phyloP scores from a whole-genome alignment of 2,329 filamentous ascomycete genomes.

The Fusarium sororula region DNA sequence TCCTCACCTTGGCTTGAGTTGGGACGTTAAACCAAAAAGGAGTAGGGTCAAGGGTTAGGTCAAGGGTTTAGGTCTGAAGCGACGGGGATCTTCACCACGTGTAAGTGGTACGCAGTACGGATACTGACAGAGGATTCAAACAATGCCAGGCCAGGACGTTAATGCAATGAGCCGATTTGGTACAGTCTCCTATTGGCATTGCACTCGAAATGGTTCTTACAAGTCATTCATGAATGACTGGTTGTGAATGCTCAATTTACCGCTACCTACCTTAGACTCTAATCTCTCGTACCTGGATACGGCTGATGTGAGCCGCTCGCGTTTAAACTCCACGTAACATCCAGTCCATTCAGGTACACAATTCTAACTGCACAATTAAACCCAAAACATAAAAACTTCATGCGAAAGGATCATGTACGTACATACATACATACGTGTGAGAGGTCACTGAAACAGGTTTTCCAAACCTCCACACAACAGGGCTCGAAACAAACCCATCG shows the following conservation, averaged over 20 bases:
- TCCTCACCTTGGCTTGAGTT: constrained; percentile 21
- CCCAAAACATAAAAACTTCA: constrained; percentile 11
- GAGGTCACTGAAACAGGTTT: constrained; percentile 11
- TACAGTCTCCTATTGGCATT: not conserved
- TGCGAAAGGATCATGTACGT: not conserved
- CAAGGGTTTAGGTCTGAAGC: constrained; percentile 27
- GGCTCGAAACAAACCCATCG: constrained; percentile 24
- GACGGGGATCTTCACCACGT: constrained; percentile 27
- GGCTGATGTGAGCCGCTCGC: constrained; percentile 25
- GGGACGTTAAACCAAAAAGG: constrained; percentile 12
- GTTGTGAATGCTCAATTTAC: not conserved
- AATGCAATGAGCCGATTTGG: not conserved
- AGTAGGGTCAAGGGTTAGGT: constrained; percentile 31
- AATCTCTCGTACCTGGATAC: constrained; percentile 4
- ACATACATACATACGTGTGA: not conserved
- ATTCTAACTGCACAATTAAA: constrained; percentile 13
- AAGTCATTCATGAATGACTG: not conserved
- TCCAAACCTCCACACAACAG: constrained; percentile 8
- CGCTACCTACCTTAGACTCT: not conserved
- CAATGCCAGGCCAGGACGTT: not conserved
- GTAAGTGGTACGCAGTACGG: constrained; percentile 16
- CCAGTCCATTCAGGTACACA: not conserved
- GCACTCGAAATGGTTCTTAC: not conserved
- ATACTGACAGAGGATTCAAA: not conserved
- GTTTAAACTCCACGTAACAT: constrained; percentile 10